Base-by-base conservation (phyloP, 1,139 yeast species). In the Geotrichum phurueaensis region DNA sequence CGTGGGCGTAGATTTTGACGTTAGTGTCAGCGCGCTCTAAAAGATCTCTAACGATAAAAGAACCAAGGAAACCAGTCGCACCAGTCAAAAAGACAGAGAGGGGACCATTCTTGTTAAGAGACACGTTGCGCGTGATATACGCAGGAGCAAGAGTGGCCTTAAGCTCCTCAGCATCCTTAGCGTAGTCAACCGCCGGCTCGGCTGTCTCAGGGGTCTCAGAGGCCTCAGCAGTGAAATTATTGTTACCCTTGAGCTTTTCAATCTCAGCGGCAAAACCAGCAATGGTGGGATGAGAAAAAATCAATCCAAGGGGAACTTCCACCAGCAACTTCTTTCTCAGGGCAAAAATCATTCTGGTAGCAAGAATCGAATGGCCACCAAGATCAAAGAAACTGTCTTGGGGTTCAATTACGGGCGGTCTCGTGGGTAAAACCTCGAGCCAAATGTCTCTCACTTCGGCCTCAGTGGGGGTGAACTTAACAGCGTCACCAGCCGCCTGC, bases 291-390 rank as follows among this genome's bases (percentile, higher is more conserved):
- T 85, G 83, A 71, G 88, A 87, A 81, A 91, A 94, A 64, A 95
- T 87, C 13, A 88, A 84, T 1, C 97, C 97, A 66, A 94, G 79
- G 43, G 99, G 98, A 59, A 94, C 79, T 64, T 90, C 96, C 51
- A 91, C 82, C 56, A 84, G 81, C 63, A 92, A 78, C 67, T 81
- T 82, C 77, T 88, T 87, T 73, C 97, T 84, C 66, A 94, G 82
- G 68, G 89, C 94, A 70, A 94, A 94, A 66, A 94, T 94, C 97
- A 95, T 91, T 73, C 96, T 83, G 0, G 99, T 95, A 12, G 98
- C 99, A 66, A 94, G 79, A 68, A 95, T 92, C 0, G 98, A 92
- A 74, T 95, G 99, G 3, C 99, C 99, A 62, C 99, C 99, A 62
- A 95, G 78, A 71, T 95, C 99, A 70, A 95, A 95, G 82, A 95